phyloP scores from a whole-genome alignment of 2,329 filamentous ascomycete genomes.

The Colletotrichum camelliae region DNA sequence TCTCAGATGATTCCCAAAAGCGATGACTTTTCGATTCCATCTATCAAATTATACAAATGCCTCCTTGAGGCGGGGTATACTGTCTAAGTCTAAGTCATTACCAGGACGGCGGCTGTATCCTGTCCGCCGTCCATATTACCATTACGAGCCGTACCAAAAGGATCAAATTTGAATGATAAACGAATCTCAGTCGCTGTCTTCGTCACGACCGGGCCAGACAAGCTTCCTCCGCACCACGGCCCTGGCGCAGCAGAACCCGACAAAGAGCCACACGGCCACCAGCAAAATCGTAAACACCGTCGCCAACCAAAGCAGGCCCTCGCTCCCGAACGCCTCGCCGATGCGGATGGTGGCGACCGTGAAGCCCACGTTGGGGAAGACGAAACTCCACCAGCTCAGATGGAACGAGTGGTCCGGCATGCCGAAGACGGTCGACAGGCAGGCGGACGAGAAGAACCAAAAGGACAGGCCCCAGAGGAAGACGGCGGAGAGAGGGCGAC shows the following conservation, averaged over 20 bases:
- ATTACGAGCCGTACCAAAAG: not conserved
- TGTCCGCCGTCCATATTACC: rapidly evolving
- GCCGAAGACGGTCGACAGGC: conserved; percentile 47
- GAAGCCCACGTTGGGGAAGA: conserved; percentile 64
- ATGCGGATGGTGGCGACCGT: conserved; percentile 59
- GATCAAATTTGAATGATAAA: rapidly evolving
- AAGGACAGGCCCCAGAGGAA: conserved; percentile 39
- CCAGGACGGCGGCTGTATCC: not conserved
- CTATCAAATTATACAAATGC: not conserved
- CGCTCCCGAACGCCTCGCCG: conserved; percentile 50
- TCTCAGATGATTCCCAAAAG: rapidly evolving
- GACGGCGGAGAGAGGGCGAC: conserved; percentile 14
- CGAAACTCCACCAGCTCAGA: conserved; percentile 65
- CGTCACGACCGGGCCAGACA: conserved; percentile 41
- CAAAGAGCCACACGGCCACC: conserved; percentile 54
- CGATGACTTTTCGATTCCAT: not conserved
- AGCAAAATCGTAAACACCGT: conserved; percentile 56
- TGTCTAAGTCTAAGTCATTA: not conserved
- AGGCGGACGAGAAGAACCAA: conserved; percentile 57
- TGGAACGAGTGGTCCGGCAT: conserved; percentile 38
- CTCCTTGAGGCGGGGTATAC: not conserved
- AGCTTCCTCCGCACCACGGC: conserved; percentile 51
- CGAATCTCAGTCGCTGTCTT: conserved; percentile 22
- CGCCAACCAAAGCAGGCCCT: conserved; percentile 50
- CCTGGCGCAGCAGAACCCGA: conserved; percentile 44